phyloP scores from a whole-genome alignment of 352 stramenopile genomes.

The Phytophthora pistaciae region DNA sequence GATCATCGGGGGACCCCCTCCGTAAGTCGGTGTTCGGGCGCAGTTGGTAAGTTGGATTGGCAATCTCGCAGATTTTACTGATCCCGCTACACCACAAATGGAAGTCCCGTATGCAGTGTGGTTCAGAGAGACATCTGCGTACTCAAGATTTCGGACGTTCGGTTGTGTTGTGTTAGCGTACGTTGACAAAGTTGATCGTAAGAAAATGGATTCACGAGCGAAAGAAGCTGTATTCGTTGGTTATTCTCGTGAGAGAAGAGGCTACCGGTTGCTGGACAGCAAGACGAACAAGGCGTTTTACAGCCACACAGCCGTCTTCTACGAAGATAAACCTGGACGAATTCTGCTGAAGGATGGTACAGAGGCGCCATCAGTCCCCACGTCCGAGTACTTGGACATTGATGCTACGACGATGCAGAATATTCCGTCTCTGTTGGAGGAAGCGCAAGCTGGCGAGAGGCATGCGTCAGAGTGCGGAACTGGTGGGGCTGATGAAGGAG shows the following conservation, averaged over 20 bases:
- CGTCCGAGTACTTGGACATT: not conserved
- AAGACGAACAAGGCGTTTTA: conserved; percentile 14
- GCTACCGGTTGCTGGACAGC: conserved; percentile 11
- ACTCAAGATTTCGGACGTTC: too few relatives aligned
- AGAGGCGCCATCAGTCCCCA: not conserved
- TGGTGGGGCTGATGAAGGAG: not conserved
- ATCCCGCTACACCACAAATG: too few relatives aligned
- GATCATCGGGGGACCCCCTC: too few relatives aligned
- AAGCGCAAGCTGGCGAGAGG: not conserved
- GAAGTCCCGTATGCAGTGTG: too few relatives aligned
- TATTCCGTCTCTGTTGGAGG: not conserved
- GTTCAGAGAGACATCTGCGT: too few relatives aligned
- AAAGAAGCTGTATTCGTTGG: conserved; percentile 13
- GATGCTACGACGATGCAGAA: not conserved
- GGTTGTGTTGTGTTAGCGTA: too few relatives aligned
- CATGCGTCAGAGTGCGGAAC: not conserved
- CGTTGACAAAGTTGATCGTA: conserved; percentile 14
- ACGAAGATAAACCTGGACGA: conserved; percentile 14
- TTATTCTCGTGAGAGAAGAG: conserved; percentile 6
- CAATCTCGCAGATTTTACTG: too few relatives aligned
- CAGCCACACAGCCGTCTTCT: conserved; percentile 17
- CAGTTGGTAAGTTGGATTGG: too few relatives aligned
- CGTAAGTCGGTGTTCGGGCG: too few relatives aligned
- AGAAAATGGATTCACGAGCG: conserved; percentile 15
- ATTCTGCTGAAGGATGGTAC: not conserved